Evolutionary conservation across 768 basidiomycete genomes (phyloP).

Genomic region (Termitomyces sp.): DNA sequence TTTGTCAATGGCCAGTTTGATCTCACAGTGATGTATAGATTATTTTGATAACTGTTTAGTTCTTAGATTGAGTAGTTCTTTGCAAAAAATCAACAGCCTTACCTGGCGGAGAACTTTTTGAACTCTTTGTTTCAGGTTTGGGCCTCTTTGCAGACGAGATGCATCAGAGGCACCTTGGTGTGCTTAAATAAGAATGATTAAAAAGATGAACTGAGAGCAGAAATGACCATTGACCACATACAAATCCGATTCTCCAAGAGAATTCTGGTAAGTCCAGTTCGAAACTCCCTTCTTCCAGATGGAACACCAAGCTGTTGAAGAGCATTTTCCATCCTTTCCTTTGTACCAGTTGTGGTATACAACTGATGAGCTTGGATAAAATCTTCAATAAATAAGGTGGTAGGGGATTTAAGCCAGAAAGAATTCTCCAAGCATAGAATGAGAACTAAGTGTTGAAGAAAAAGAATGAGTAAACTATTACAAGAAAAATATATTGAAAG

Average conservation of each 20-base stretch:
- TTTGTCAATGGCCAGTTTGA: no score
- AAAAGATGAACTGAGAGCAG: no score
- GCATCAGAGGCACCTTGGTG: neutral
- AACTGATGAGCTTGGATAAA: neutral
- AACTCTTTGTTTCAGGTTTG: neutral
- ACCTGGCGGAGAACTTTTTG: neutral
- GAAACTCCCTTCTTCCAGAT: neutral
- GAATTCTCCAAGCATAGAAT: constrained; percentile 3
- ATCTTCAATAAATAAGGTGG: neutral
- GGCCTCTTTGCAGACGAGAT: neutral
- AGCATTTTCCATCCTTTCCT: neutral
- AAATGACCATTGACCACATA: neutral
- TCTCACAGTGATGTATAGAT: no score
- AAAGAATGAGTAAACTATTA: neutral
- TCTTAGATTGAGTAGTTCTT: neutral
- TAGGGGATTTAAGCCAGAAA: neutral
- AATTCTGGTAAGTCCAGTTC: neutral
- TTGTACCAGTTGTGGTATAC: neutral
- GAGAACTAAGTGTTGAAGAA: neutral
- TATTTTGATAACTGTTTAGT: neutral
- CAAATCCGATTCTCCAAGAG: neutral
- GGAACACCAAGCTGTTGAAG: neutral
- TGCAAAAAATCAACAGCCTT: neutral
- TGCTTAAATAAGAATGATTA: neutral
- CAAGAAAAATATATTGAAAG: neutral